phyloP scores from a whole-genome alignment of 768 basidiomycete species.

The Mycena capillaripes region DNA sequence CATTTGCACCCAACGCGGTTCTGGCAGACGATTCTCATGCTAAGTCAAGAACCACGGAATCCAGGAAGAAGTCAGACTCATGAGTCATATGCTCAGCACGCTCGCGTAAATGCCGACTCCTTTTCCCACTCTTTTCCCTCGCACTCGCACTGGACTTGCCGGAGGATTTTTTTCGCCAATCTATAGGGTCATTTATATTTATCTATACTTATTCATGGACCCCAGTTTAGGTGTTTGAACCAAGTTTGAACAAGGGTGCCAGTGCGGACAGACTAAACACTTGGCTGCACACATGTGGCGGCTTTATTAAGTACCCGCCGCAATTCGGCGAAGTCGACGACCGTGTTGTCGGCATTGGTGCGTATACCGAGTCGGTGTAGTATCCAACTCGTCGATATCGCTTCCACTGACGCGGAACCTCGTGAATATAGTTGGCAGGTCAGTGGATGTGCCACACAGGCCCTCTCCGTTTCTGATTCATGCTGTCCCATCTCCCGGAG shows the following conservation, averaged over 20 bases:
- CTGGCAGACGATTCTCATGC: too few species aligned
- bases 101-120: slow-evolving; percentile 59
- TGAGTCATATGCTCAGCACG: too few species aligned
- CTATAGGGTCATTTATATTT: slow-evolving; percentile 60
- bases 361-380: slow-evolving; percentile 85
- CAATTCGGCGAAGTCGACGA: slow-evolving; percentile 73
- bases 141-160: slow-evolving; percentile 75
- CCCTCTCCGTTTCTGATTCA: neutral
- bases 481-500: too few species aligned
- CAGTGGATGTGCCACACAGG: neutral
- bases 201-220: too few species aligned
- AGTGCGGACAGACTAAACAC: slow-evolving; percentile 63
- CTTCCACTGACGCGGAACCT: neutral
- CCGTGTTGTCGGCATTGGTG: slow-evolving; percentile 82
- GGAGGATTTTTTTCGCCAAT: slow-evolving; percentile 74
- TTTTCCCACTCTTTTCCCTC: slow-evolving; percentile 82
- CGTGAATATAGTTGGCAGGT: slow-evolving; percentile 59
- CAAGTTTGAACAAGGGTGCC: too few species aligned
- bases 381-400: neutral
- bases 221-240: too few species aligned
- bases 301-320: slow-evolving; percentile 84
- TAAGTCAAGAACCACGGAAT: slow-evolving; percentile 89
- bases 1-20: neutral
- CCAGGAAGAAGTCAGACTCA: slow-evolving; percentile 58
- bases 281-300: slow-evolving; percentile 76